phyloP scores from a whole-genome alignment of 305 asterid species.

The Fraxinus angustifolia region DNA sequence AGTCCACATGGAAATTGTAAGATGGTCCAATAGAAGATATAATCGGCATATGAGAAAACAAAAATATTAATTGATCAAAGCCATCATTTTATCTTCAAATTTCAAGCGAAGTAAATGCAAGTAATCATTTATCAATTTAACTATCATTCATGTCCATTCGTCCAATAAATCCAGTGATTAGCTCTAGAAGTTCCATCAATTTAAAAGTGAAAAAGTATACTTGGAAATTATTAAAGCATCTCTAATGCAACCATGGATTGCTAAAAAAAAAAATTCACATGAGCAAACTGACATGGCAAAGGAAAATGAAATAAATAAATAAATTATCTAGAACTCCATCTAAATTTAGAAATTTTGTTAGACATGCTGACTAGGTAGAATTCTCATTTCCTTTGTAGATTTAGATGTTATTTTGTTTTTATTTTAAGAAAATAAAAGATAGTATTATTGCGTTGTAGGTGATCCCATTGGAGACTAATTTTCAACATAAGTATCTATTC shows the following conservation, averaged over 20 bases:
- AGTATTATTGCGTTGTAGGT: not conserved
- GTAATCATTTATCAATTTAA: not conserved
- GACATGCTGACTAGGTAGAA: not conserved
- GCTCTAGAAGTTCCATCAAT: constrained; percentile 88
- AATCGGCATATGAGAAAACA: constrained; percentile 45
- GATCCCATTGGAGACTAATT: not conserved
- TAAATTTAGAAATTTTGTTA: not conserved
- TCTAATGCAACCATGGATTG: not conserved
- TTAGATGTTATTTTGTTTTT: not conserved
- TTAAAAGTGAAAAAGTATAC: constrained; percentile 62
- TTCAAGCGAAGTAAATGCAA: not conserved
- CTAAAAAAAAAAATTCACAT: not conserved
- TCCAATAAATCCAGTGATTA: not conserved
- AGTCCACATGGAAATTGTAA: constrained; percentile 75
- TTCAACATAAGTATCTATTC: not conserved
- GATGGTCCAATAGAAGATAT: constrained; percentile 48
- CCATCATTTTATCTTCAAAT: constrained; percentile 18
- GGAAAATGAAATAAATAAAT: not conserved
- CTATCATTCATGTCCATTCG: not conserved
- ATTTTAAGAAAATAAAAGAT: not conserved
- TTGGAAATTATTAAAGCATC: constrained; percentile 56
- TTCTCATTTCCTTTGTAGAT: not conserved
- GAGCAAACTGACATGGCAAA: not conserved
- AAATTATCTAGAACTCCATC: not conserved
- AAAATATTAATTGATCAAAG: constrained; percentile 12